Base-by-base conservation (phyloP, 2,329 filamentous ascomycete genomes). In the Claviceps humidiphila region DNA sequence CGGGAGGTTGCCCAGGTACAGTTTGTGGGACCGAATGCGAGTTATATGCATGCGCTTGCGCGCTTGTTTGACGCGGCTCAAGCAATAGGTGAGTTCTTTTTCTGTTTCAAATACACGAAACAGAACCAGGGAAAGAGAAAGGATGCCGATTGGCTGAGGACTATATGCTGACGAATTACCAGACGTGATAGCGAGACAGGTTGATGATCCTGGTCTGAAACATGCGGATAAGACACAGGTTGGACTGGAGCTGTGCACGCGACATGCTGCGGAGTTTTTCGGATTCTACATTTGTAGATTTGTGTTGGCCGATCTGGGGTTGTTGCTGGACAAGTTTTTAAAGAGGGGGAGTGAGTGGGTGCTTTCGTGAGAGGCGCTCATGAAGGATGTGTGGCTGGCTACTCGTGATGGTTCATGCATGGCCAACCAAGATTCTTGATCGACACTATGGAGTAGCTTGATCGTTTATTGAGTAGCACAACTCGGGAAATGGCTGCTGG, bases 321-420 rank as follows among this genome's bases (percentile, higher is more conserved):
- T 93, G 64, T 75, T 98, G 72, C 74, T 98, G 59, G 93, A 98
- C 67, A 98, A 97, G 66, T 97, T 93, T 63, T 84, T 98, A 66
- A 98, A 98, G 75, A 81, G 90, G 58, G 90, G 91, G 24, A 95
- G 85, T 61, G 91, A 98, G 74, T 98, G 91, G 91, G 89, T 96
- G 50, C 39, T 59, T 37, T 42, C 52, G 3, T 58, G 50, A 57
- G 22, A 40, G 42, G 9, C 42, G n/a, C 43, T 13, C 17, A 8
- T n/a, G 20, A 24, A 14, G 5, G 1, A 6, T 6, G n/a, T 13
- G 9, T 34, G 11, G 9, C 30, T 11, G 30, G 30, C 9, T 34
- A 11, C 9, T 34, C 30, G 30, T 34, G 3, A 34, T 11, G 30
- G 9, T 34, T 34, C 30, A 34, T 34, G 30, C 9, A 11, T 34